These are phyloP conservation scores for Candida broadrunensis DNA, from an alignment of 805 yeast genomes.

Conservation along the genomic window DNA sequence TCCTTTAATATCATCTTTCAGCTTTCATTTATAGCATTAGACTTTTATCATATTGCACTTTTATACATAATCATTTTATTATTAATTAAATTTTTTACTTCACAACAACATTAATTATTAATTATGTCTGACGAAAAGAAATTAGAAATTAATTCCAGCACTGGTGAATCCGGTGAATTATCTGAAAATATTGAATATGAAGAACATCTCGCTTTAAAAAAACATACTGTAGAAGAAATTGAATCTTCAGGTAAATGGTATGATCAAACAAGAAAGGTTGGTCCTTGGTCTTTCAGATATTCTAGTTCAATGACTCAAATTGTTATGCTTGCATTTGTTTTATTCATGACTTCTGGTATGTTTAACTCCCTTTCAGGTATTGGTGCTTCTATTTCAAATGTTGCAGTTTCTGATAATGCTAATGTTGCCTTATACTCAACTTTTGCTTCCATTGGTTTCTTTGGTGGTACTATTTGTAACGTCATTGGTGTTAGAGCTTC, in stretches of 20 bases:
- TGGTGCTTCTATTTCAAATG: slow-evolving; percentile 45
- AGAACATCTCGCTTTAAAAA: slow-evolving; percentile 17
- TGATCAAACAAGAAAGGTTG: slow-evolving; percentile 14
- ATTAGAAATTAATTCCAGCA: not conserved
- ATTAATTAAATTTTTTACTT: too few species aligned
- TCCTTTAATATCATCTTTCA: too few species aligned
- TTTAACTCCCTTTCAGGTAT: slow-evolving; percentile 50
- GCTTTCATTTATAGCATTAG: too few species aligned
- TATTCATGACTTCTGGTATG: slow-evolving; percentile 53
- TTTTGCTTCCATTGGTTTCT: slow-evolving; percentile 56
- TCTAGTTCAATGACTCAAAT: slow-evolving; percentile 28
- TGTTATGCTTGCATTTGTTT: slow-evolving; percentile 43
- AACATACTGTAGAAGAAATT: slow-evolving; percentile 26
- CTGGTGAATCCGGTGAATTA: slow-evolving; percentile 7
- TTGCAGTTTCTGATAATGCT: slow-evolving; percentile 43
- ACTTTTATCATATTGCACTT: too few species aligned
- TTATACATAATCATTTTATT: too few species aligned
- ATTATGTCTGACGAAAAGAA: slow-evolving; percentile 1
- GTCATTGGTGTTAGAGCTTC: slow-evolving; percentile 43
- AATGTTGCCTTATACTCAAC: slow-evolving; percentile 52
- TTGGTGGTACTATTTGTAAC: slow-evolving; percentile 55
- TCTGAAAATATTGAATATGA: slow-evolving; percentile 9
- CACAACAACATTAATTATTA: too few species aligned
- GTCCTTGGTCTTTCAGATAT: slow-evolving; percentile 4
- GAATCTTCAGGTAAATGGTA: slow-evolving; percentile 41